Base-by-base conservation (phyloP, 2,329 filamentous ascomycete genomes). In the Nemania sp. region DNA sequence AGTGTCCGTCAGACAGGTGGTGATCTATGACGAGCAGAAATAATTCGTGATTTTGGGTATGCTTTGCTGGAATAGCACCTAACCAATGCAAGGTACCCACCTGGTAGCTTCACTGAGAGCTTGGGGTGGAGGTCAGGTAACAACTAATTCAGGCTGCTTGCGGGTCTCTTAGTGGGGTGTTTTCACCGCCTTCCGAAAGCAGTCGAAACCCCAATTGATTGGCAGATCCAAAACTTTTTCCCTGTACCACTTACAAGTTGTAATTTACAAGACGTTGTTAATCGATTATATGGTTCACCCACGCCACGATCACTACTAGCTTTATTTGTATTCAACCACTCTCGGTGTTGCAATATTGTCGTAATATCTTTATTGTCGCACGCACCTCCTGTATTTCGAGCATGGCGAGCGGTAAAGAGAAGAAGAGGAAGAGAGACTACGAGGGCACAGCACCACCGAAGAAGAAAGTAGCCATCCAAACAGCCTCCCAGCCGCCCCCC, bases 381-480 rank as follows among this genome's bases (percentile, higher is more conserved):
- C 26, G 18, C 8, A 20, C 6, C 8, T 49, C 29, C 32, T 47
- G 8, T n/a, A 15, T 29, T 38, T 59, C 26, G 27, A 75, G 26
- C 43, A 85, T 84, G 82, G 78, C 78, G 35, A 78, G 80, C 55
- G 66, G 75, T 45, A 81, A 74, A 65, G 71, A 68, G 32, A 85
- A 85, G 75, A 89, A 89, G 78, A 82, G 87, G 65, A 89, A 89
- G 79, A 82, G 85, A 68, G 79, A 80, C 20, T 80, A 80, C 43
- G 82, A 83, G 11, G 75, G 78, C 45, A 74, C 77, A 2, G 76
- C 78, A 1, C 83, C 82, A 64, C 78, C 82, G 26, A 84, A 85
- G 70, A 89, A 84, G 77, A 88, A 87, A 78, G 83, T 85, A n/a
- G 80, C 82, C 54, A 79, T 86, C 47, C 80, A 85, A 72, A 73